Percentiles rank a stretch among this genome's conserved stretches.
phyloP scores from a whole-genome alignment of 2,329 filamentous ascomycete species.

The Colletotrichum incanum region DNA sequence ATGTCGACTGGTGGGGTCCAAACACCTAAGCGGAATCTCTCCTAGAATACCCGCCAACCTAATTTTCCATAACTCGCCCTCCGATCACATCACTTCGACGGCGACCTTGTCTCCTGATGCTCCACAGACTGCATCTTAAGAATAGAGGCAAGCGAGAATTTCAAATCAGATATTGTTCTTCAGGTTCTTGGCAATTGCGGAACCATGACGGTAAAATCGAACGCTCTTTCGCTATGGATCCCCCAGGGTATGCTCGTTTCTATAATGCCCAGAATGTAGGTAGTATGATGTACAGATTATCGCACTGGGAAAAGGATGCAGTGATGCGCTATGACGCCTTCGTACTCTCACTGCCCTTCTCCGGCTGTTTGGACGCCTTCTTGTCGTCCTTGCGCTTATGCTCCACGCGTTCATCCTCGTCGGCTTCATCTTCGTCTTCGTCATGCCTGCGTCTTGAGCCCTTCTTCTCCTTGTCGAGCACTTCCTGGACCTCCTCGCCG shows the following conservation, averaged over 20 bases:
- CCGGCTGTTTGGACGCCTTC: slow-evolving; percentile 48
- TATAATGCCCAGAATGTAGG: slow-evolving; percentile 9
- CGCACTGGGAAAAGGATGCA: not conserved
- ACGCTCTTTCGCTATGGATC: slow-evolving; percentile 5
- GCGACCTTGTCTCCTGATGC: not conserved
- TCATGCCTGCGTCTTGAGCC: slow-evolving; percentile 54
- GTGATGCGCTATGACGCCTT: slow-evolving; percentile 21
- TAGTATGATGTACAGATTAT: slow-evolving; percentile 25
- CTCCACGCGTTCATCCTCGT: slow-evolving; percentile 54
- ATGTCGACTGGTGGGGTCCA: not conserved
- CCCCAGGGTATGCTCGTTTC: not conserved
- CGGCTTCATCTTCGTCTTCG: slow-evolving; percentile 56
- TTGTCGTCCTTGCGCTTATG: slow-evolving; percentile 52
- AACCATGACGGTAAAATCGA: not conserved
- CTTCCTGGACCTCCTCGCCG: slow-evolving; percentile 74
- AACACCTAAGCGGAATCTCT: not conserved
- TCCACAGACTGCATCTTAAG: not conserved
- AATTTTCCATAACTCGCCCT: not conserved
- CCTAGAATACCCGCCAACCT: not conserved
- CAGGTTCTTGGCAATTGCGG: not conserved
- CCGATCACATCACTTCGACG: not conserved
- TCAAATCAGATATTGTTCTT: not conserved
- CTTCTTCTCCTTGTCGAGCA: slow-evolving; percentile 68
- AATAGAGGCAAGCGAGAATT: not conserved
- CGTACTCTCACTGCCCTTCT: slow-evolving; percentile 35